Percentiles rank a stretch among this genome's conserved stretches.
Conservation (phyloP, 108 stramenopile species). For the Hondaea fermentalgiana region DNA sequence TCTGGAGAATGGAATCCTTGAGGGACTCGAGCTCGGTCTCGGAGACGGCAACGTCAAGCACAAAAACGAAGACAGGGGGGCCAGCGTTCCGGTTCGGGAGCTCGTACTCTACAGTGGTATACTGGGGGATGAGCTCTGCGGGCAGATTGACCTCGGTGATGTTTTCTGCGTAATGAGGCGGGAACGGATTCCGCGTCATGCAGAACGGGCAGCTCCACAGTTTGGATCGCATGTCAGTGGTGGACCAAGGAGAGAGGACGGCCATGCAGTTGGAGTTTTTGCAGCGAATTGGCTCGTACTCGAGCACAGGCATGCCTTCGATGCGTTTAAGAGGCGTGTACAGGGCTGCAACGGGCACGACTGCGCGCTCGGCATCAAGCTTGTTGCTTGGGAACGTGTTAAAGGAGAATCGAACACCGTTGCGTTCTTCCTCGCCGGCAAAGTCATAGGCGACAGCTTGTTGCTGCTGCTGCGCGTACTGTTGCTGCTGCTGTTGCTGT, state of each 20-base stretch:
- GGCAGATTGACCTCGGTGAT: constrained; percentile 94
- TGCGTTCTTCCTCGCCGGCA: constrained; percentile 37
- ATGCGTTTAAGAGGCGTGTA: constrained; percentile 90
- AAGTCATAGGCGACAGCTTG: constrained; percentile 17
- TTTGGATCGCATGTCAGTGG: constrained; percentile 59
- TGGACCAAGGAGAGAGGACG: constrained; percentile 91
- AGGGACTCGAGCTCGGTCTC: constrained; percentile 87
- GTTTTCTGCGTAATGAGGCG: constrained; percentile 97
- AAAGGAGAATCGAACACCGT: constrained; percentile 85
- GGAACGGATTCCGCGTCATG: constrained; percentile 91
- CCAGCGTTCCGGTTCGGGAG: constrained; percentile 70
- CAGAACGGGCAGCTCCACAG: constrained; percentile 98
- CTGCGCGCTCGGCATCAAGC: constrained; percentile 88
- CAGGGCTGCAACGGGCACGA: constrained; percentile 90
- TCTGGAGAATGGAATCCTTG: constrained; percentile 82
- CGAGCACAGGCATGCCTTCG: constrained; percentile 62
- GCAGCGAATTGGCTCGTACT: constrained; percentile 97
- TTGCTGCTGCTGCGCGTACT: not conserved
- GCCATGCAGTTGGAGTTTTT: constrained; percentile 76
- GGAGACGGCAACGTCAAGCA: constrained; percentile 83
- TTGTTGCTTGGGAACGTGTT: constrained; percentile 88
- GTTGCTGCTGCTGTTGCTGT: not conserved
- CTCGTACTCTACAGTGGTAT: constrained; percentile 94
- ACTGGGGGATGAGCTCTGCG: constrained; percentile 96
- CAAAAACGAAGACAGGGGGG: constrained; percentile 90